Evolutionary conservation across 257 asterid species (phyloP).

Genomic region (Coffea eugenioides): DNA sequence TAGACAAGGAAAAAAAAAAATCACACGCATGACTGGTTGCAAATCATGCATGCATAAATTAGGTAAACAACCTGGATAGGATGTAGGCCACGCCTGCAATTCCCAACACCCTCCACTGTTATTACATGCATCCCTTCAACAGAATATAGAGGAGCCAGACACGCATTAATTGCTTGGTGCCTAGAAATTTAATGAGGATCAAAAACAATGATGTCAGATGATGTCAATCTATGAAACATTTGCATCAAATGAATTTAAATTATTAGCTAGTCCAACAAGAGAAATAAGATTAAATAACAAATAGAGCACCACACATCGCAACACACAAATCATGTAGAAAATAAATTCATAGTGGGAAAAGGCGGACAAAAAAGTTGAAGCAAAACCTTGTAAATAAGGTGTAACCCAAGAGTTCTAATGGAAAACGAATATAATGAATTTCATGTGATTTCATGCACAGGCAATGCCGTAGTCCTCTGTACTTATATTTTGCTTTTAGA

Average conservation of each 20-base stretch:
- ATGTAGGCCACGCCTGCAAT: constrained; percentile 72
- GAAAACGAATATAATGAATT: background rate
- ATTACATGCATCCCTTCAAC: constrained; percentile 97
- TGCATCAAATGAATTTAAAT: background rate
- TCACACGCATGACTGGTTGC: background rate
- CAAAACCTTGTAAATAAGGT: background rate
- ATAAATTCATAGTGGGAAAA: background rate
- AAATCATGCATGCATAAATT: background rate
- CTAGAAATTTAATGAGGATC: constrained; percentile 32
- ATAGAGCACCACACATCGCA: background rate
- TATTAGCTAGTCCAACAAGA: background rate
- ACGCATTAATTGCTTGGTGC: constrained; percentile 86
- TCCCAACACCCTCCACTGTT: constrained; percentile 94
- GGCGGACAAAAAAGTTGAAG: background rate
- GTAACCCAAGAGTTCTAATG: background rate
- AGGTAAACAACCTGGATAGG: constrained; percentile 72
- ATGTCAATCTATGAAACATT: background rate
- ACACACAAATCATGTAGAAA: background rate
- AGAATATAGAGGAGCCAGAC: constrained; percentile 96
- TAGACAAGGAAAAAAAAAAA: background rate
- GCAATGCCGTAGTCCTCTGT: background rate
- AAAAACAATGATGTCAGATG: constrained; percentile 3
- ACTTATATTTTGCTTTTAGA: background rate
- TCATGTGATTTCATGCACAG: background rate
- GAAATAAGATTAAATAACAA: background rate